These are phyloP conservation scores for Zygoascus ofunaensis DNA, from an alignment of 805 yeast genomes.

Conservation along the genomic window DNA sequence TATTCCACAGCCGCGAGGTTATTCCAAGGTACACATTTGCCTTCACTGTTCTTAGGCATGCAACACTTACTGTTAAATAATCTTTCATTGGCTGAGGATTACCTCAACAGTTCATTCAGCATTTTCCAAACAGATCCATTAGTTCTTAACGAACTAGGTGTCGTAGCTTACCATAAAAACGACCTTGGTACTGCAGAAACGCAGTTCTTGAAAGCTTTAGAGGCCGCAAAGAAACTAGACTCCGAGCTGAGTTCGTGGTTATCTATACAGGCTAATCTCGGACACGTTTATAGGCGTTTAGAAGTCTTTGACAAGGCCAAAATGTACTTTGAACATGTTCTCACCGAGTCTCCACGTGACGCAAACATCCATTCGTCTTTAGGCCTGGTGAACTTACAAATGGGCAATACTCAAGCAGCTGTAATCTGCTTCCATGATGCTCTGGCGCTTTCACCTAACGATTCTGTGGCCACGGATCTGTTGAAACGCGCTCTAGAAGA, in stretches of 20 bases:
- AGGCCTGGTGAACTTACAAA: constrained; percentile 70
- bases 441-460: constrained; percentile 65
- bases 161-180: constrained; percentile 69
- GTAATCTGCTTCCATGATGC: constrained; percentile 74
- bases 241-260: constrained; percentile 78
- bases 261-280: constrained; percentile 77
- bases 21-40: constrained; percentile 69
- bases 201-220: constrained; percentile 60
- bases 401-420: constrained; percentile 55
- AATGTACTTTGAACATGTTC: constrained; percentile 65
- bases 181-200: constrained; percentile 61
- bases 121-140: constrained; percentile 83
- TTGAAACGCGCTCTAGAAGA: constrained; percentile 53
- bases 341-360: constrained; percentile 59
- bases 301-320: constrained; percentile 58
- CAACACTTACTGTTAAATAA: constrained; percentile 87
- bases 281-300: constrained; percentile 73
- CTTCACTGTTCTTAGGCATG: constrained; percentile 88
- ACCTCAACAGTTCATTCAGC: constrained; percentile 61
- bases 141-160: constrained; percentile 85
- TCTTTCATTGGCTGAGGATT: constrained; percentile 75
- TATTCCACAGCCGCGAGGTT: constrained; percentile 91
- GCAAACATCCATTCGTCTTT: constrained; percentile 72
- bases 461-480: constrained; percentile 76
- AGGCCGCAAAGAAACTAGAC: constrained; percentile 56